Conservation (phyloP, 2,329 filamentous ascomycete species). For the Colletotrichum orchidophilum region DNA sequence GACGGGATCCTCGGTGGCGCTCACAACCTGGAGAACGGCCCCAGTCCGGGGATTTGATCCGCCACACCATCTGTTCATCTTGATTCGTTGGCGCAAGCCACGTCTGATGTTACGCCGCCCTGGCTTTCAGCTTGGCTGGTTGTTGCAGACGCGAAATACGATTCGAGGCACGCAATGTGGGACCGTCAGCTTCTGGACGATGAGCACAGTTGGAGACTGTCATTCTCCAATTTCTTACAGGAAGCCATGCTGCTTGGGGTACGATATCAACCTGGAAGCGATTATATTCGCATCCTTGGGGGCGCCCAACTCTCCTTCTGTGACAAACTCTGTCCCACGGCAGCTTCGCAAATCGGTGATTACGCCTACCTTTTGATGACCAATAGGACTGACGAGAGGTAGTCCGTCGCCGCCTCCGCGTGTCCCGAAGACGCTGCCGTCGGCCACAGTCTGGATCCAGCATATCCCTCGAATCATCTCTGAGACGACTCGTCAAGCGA, state of each 20-base stretch:
- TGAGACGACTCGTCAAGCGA: conserved; percentile 13
- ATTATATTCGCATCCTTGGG: background rate
- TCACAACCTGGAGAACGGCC: background rate
- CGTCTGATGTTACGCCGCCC: background rate
- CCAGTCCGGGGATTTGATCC: background rate
- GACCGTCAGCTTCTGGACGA: background rate
- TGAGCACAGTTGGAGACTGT: background rate
- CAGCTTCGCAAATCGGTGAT: background rate
- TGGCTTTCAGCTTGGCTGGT: background rate
- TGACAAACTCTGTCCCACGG: background rate
- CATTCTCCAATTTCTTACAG: background rate
- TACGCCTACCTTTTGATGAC: background rate
- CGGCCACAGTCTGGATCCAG: conserved; percentile 26
- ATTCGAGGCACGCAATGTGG: background rate
- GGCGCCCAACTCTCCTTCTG: background rate
- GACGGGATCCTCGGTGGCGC: conserved; percentile 1
- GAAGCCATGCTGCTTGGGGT: background rate
- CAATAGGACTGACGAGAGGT: background rate
- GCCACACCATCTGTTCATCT: background rate
- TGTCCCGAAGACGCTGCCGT: conserved; percentile 24
- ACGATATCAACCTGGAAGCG: background rate
- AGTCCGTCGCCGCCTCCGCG: conserved; percentile 25
- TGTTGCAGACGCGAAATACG: conserved; percentile 26
- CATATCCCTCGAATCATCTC: conserved; percentile 34
- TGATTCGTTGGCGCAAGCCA: background rate